Percentiles rank a stretch among this genome's conserved stretches.
These are phyloP conservation scores for Rhodotorula sphaerocarpa DNA, from an alignment of 768 basidiomycete species.

Conservation along the genomic window DNA sequence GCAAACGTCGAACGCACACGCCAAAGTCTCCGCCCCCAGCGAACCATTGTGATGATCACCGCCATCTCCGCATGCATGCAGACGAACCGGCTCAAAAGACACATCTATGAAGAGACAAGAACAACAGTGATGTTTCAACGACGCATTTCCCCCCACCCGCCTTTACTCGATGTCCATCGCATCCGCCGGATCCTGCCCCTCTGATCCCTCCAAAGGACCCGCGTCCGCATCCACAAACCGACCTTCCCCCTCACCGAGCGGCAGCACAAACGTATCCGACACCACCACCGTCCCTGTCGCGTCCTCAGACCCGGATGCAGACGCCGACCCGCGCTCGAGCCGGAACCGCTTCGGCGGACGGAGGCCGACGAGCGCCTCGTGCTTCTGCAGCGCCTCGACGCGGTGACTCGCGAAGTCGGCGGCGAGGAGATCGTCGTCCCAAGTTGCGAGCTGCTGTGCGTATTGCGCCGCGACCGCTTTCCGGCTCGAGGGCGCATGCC, in stretches of 20 bases:
- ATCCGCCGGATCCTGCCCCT: not conserved
- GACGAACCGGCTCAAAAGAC: too few relatives aligned
- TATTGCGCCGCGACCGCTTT: not conserved
- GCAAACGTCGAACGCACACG: too few relatives aligned
- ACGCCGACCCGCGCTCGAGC: not conserved
- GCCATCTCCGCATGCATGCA: too few relatives aligned
- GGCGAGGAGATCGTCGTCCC: not conserved
- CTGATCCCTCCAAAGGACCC: not conserved
- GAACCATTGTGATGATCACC: too few relatives aligned
- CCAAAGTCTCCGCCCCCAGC: too few relatives aligned
- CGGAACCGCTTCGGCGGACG: conserved; percentile 3
- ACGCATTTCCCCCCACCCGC: too few relatives aligned
- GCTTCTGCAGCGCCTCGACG: not conserved
- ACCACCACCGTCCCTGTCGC: not conserved
- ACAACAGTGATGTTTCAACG: not conserved
- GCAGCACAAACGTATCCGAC: conserved; percentile 24
- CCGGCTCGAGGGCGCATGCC: not conserved
- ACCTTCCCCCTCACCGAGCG: conserved; percentile 1
- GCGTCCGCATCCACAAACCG: conserved; percentile 7
- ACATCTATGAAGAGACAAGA: too few relatives aligned
- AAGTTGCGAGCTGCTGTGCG: not conserved
- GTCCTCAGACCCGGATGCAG: fast-evolving
- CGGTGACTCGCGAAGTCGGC: not conserved
- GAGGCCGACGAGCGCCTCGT: too few relatives aligned
- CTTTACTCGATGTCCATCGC: conserved; percentile 8